Base-by-base conservation (phyloP, 2,329 filamentous ascomycete genomes). In the Fusarium anguioides region DNA sequence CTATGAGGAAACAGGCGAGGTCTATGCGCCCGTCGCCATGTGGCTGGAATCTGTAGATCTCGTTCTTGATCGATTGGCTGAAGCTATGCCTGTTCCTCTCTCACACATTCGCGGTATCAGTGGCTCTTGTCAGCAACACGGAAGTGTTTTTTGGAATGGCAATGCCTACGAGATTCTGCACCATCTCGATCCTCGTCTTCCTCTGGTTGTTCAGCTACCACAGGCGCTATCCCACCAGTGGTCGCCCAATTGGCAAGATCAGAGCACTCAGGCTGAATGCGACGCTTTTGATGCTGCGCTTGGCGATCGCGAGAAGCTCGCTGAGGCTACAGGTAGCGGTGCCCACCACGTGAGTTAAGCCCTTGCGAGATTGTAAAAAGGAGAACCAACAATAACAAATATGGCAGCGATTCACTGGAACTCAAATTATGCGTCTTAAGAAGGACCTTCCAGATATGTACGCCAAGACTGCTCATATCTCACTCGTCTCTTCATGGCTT, bases 181-280 rank as follows among this genome's bases (percentile, higher is more conserved):
- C 6, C 81, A 74, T 14, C 81, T 98, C 40, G 84, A 92, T 68
- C 75, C 84, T 4, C 79, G 79, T 20, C 86, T 86, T 75, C 80
- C 84, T 1, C 81, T 98, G 44, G 84, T 91, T 47, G 88, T 91
- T 61, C 94, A 97, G 80, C 82, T 98, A 24, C 79, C 82, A 11
- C 81, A 80, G 5, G 91, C 91, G 0, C 92, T 98, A 75, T 91
- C 94, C 17, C 91, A 96, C 77, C 89, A 91, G 6, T 94, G 89
- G 80, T 94, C 93, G 68, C 96, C 96, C 9, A 99, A 98, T 78
- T 99, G 96, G 96, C 96, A 98, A 81, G 96, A 99, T 78, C 91
- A 94, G 64, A 97, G 94, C 80, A 98, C 96, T 3, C 94, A 97
- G 81, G 84, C 84, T 69, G 92, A 99, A 80, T 97, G 94, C 76